A percentile compares a stretch with the other conserved stretches of the same genome.
phyloP scores from a whole-genome alignment of 768 basidiomycete genomes.

The Grammothele lineata region DNA sequence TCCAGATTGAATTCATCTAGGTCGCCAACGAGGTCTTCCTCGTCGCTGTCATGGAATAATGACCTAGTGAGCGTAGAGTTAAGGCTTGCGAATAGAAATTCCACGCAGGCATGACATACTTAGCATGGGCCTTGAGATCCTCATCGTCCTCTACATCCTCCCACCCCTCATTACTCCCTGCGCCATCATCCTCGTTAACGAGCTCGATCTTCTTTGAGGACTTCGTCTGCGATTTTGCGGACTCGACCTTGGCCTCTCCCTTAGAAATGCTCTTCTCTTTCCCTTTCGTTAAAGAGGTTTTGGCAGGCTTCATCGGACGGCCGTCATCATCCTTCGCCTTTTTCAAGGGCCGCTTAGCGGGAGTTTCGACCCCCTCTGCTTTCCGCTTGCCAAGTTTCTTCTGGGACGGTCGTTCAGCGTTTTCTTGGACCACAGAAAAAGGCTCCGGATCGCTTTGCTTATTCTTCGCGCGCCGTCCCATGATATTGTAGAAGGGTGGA shows the following conservation, averaged over 20 bases:
- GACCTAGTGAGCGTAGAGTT: no score
- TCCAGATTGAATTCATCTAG: slow-evolving; percentile 49
- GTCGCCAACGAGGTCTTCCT: slow-evolving; percentile 38
- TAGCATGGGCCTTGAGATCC: slow-evolving; percentile 39
- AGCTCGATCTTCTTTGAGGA: slow-evolving; percentile 17
- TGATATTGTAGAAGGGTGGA: slow-evolving; percentile 25
- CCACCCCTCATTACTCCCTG: slow-evolving; percentile 45
- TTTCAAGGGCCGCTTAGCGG: slow-evolving; percentile 21
- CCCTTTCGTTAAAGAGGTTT: slow-evolving; percentile 7
- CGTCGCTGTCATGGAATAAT: slow-evolving; percentile 46
- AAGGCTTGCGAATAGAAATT: no score
- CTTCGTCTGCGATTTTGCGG: slow-evolving; percentile 12
- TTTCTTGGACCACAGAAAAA: slow-evolving; percentile 35
- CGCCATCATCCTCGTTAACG: slow-evolving; percentile 29
- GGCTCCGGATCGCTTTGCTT: slow-evolving; percentile 75
- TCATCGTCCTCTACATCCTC: slow-evolving; percentile 54
- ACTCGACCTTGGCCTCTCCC: slow-evolving; percentile 2
- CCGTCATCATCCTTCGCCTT: slow-evolving; percentile 20
- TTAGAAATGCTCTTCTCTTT: slow-evolving; percentile 16
- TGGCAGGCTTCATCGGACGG: slow-evolving; percentile 16
- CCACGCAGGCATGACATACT: slow-evolving; percentile 29
- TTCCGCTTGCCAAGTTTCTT: slow-evolving; percentile 76
- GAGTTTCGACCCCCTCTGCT: slow-evolving; percentile 37
- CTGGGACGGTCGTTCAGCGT: slow-evolving; percentile 29
- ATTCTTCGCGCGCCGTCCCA: slow-evolving; percentile 85